phyloP scores from a whole-genome alignment of 352 stramenopile species.

The Phytopythium oedochilum region DNA sequence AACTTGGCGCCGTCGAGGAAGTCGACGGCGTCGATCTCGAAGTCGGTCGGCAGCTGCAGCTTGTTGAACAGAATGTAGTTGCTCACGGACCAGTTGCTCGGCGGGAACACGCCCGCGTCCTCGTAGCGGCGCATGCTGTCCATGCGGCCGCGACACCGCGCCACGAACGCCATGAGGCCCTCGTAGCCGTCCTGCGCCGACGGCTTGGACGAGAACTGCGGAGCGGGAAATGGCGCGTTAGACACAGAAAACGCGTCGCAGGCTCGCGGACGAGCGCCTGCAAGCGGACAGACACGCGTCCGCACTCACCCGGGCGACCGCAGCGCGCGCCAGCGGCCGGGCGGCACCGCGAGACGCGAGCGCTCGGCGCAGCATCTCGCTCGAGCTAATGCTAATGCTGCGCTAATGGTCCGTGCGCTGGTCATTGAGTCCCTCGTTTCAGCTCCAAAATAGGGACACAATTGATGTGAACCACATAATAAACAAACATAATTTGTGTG shows the following conservation, averaged over 20 bases:
- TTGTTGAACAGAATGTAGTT: constrained; percentile 38
- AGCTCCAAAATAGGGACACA: no score
- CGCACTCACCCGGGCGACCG: not conserved
- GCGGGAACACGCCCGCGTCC: constrained; percentile 27
- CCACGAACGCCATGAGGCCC: constrained; percentile 23
- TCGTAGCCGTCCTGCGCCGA: constrained; percentile 26
- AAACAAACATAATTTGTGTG: no score
- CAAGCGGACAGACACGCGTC: not conserved
- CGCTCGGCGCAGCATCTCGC: constrained; percentile 15
- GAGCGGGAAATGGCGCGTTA: not conserved
- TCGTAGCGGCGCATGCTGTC: constrained; percentile 20
- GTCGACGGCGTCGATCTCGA: constrained; percentile 19
- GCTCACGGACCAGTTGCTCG: constrained; percentile 20
- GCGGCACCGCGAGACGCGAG: not conserved
- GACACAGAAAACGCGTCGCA: not conserved
- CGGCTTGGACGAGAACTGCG: constrained; percentile 21
- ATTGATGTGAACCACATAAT: no score
- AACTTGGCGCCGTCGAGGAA: constrained; percentile 24
- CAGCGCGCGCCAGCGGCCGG: not conserved
- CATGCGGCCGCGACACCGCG: constrained; percentile 15
- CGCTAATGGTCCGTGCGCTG: no score
- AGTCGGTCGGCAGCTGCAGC: constrained; percentile 20
- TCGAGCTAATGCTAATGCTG: no score
- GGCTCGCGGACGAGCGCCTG: not conserved
- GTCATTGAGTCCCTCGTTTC: no score